A percentile compares a stretch with the other conserved stretches of the same genome.
phyloP scores from a whole-genome alignment of 495 filamentous ascomycete species.

The Penicillium verhagenii region DNA sequence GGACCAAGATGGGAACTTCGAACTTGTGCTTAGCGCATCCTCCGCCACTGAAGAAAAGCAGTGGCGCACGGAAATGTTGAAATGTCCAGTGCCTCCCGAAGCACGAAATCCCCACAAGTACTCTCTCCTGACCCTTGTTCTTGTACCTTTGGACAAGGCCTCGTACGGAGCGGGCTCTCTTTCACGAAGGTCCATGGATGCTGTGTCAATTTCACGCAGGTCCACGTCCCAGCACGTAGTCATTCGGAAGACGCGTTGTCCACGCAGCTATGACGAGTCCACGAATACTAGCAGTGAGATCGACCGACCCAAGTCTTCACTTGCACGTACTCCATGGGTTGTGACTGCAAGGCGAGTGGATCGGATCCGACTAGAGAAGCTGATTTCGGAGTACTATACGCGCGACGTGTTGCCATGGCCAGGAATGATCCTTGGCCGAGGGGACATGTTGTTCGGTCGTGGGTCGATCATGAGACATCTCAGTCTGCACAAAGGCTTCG shows the following conservation, averaged over 20 bases:
- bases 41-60: constrained; percentile 75
- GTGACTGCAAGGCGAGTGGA: constrained; percentile 69
- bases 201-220: constrained; percentile 65
- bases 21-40: constrained; percentile 86
- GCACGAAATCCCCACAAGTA: constrained; percentile 33
- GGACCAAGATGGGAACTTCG: constrained; percentile 70
- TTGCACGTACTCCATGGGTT: constrained; percentile 17
- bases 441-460: constrained; percentile 57
- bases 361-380: constrained; percentile 71
- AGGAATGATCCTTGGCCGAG: constrained; percentile 69
- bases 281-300: constrained; percentile 21
- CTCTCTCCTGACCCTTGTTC: constrained; percentile 59
- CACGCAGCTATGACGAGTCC: constrained; percentile 51
- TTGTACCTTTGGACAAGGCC: constrained; percentile 67
- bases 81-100: constrained; percentile 23
- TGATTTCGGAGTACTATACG: constrained; percentile 80
- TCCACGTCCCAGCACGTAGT: constrained; percentile 65
- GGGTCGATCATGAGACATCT: constrained; percentile 82
- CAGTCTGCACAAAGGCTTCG: constrained; percentile 46
- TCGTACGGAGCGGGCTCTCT: constrained; percentile 71
- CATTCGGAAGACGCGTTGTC: constrained; percentile 82
- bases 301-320: constrained; percentile 29
- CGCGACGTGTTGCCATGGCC: constrained; percentile 79
- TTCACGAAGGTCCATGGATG: constrained; percentile 75
- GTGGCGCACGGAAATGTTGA: constrained; percentile 59